These are phyloP conservation scores for Diaporthe destruens DNA, from an alignment of 2,329 filamentous ascomycete species.

Conservation along the genomic window DNA sequence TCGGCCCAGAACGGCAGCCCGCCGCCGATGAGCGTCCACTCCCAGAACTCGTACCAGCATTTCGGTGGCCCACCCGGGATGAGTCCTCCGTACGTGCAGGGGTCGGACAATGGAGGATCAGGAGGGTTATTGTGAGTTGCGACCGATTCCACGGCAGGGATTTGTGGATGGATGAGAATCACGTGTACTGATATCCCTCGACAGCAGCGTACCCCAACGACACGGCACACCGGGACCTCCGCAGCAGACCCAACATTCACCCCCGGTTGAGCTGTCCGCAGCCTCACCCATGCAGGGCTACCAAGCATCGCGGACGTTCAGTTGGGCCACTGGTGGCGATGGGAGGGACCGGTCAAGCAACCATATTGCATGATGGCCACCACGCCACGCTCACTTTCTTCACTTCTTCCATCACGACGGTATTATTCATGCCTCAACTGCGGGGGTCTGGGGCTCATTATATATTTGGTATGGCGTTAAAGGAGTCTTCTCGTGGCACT, in stretches of 20 bases:
- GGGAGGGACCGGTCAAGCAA: conserved; percentile 36
- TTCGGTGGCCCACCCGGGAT: conserved; percentile 4
- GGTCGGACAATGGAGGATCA: conserved; percentile 19
- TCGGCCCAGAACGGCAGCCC: conserved; percentile 38
- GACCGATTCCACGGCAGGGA: not conserved
- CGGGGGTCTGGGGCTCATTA: not conserved
- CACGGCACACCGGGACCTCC: conserved; percentile 28
- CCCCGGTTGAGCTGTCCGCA: conserved; percentile 53
- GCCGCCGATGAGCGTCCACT: conserved; percentile 43
- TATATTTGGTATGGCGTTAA: conserved; percentile 11
- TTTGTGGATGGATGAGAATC: not conserved
- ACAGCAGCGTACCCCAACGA: conserved; percentile 40
- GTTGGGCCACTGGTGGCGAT: conserved; percentile 47
- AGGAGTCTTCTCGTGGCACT: conserved; percentile 1
- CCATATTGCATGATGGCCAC: conserved; percentile 33
- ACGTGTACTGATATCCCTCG: conserved; percentile 35
- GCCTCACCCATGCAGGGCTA: conserved; percentile 54
- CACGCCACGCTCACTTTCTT: not conserved
- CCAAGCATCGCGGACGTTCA: conserved; percentile 46
- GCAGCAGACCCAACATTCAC: conserved; percentile 17
- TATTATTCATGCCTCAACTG: conserved; percentile 7
- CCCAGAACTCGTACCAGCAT: conserved; percentile 38
- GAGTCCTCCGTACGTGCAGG: conserved; percentile 23
- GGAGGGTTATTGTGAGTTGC: conserved; percentile 4
- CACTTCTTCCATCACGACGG: not conserved